Percentiles rank a stretch among this genome's conserved stretches.
Evolutionary conservation across 371 early-diverging fungal genomes (phyloP).

Genomic region (Mortierella sp.): DNA sequence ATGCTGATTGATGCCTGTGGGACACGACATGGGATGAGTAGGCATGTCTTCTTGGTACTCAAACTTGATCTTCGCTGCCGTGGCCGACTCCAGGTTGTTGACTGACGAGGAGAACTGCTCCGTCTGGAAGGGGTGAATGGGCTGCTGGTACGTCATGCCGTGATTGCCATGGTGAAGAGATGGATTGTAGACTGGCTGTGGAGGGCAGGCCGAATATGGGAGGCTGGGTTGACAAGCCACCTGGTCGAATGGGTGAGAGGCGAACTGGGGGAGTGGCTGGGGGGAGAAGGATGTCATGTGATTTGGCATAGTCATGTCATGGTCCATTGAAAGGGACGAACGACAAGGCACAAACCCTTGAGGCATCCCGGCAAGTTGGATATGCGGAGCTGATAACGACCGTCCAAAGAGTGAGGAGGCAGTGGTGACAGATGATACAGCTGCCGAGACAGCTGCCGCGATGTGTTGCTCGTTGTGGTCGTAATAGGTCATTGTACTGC

Average conservation of each 20-base stretch:
- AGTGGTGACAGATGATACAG: slow-evolving; percentile 5
- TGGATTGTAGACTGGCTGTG: neutral
- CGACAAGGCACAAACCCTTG: slow-evolving; percentile 6
- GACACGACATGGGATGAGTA: neutral
- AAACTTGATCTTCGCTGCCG: slow-evolving; percentile 6
- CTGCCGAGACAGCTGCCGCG: slow-evolving; percentile 9
- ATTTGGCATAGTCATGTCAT: slow-evolving; percentile 1
- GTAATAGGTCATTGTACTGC: slow-evolving; percentile 10
- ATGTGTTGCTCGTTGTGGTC: slow-evolving; percentile 19
- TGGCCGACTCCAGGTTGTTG: slow-evolving; percentile 31
- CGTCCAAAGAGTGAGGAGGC: slow-evolving; percentile 16
- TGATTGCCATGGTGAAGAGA: slow-evolving; percentile 3
- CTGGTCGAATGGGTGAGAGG: slow-evolving; percentile 10
- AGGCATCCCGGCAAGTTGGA: slow-evolving; percentile 9
- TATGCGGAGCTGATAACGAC: slow-evolving; percentile 34
- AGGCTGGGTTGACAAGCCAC: slow-evolving; percentile 4
- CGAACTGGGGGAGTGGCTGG: slow-evolving; percentile 7
- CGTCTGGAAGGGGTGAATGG: slow-evolving; percentile 32
- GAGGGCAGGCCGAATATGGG: slow-evolving; percentile 3
- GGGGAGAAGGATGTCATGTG: slow-evolving; percentile 2
- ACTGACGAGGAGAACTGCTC: slow-evolving; percentile 32
- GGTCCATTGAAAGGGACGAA: slow-evolving; percentile 5
- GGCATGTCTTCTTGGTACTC: slow-evolving; percentile 2
- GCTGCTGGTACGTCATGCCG: slow-evolving; percentile 1
- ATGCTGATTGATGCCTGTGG: neutral